phyloP scores from a whole-genome alignment of 2,329 filamentous ascomycete genomes.

The Cytospora leucostoma region DNA sequence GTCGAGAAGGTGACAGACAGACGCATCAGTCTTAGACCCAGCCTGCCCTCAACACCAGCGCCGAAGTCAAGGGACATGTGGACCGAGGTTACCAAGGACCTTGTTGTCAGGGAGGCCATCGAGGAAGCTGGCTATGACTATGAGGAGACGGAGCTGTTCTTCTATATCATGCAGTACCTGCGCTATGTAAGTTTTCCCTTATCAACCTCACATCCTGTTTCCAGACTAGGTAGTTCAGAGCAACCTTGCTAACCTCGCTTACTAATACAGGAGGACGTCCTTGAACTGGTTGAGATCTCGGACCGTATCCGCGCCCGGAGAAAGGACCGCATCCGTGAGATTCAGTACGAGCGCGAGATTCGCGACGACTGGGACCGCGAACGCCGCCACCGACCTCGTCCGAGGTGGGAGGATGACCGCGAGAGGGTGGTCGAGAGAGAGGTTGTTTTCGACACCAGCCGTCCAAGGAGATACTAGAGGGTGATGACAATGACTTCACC shows the following conservation, averaged over 20 bases:
- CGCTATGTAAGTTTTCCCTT: constrained; percentile 67
- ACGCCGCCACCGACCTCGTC: constrained; percentile 35
- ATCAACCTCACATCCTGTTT: not conserved
- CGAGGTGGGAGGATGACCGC: constrained; percentile 50
- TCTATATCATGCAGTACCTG: constrained; percentile 90
- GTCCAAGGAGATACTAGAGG: constrained; percentile 28
- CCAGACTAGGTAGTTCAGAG: no score
- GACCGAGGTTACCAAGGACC: constrained; percentile 95
- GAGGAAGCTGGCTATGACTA: constrained; percentile 82
- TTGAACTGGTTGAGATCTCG: constrained; percentile 78
- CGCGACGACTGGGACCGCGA: constrained; percentile 53
- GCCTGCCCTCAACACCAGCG: constrained; percentile 33
- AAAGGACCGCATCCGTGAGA: constrained; percentile 53
- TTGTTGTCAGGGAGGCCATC: constrained; percentile 85
- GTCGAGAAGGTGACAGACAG: constrained; percentile 59
- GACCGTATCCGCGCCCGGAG: constrained; percentile 74
- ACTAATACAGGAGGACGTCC: constrained; percentile 73
- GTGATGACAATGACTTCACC: not conserved
- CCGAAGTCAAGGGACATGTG: constrained; percentile 69
- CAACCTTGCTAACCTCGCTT: constrained; percentile 36
- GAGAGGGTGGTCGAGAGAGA: constrained; percentile 64
- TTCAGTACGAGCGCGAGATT: constrained; percentile 61
- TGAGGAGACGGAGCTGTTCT: constrained; percentile 87
- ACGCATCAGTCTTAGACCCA: constrained; percentile 44
- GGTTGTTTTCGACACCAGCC: constrained; percentile 57